Evolutionary conservation across 2,329 filamentous ascomycete genomes (phyloP).

Genomic region (Aspergillus fijiensis): DNA sequence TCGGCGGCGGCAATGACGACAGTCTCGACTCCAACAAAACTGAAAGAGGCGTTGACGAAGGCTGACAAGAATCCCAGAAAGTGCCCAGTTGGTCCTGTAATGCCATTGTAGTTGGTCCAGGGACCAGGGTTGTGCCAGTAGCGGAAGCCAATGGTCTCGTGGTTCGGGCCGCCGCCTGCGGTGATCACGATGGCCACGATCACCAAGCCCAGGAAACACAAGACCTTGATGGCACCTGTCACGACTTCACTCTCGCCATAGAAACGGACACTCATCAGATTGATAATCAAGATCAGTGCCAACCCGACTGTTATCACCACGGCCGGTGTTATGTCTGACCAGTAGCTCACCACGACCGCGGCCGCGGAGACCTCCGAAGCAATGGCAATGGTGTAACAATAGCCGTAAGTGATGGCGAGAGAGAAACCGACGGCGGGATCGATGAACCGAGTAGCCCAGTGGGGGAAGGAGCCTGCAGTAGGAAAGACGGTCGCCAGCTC

Average conservation of each 20-base stretch:
- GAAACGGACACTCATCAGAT: conserved; percentile 33
- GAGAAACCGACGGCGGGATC: conserved; percentile 91
- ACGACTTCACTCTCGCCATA: conserved; percentile 36
- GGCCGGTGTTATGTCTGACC: conserved; percentile 64
- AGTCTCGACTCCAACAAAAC: conserved; percentile 43
- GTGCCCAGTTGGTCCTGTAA: conserved; percentile 33
- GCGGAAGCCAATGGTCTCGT: conserved; percentile 35
- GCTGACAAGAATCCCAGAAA: conserved; percentile 40
- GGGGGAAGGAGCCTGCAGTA: conserved; percentile 84
- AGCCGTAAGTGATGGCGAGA: conserved; percentile 73
- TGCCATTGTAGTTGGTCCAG: conserved; percentile 33
- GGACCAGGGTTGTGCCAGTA: conserved; percentile 37
- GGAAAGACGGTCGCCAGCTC: conserved; percentile 90
- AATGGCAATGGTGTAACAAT: conserved; percentile 81
- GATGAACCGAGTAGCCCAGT: conserved; percentile 85
- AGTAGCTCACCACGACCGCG: conserved; percentile 80
- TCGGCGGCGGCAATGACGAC: conserved; percentile 45
- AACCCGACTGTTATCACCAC: conserved; percentile 63
- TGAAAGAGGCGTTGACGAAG: conserved; percentile 43
- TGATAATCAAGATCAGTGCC: conserved; percentile 32
- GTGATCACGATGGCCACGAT: conserved; percentile 35
- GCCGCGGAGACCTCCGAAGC: conserved; percentile 76
- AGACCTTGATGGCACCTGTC: conserved; percentile 32
- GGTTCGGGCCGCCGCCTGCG: conserved; percentile 32
- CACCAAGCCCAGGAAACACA: conserved; percentile 32